Evolutionary conservation across 2,329 filamentous ascomycete species (phyloP).

Genomic region (Tolypocladium capitatum): DNA sequence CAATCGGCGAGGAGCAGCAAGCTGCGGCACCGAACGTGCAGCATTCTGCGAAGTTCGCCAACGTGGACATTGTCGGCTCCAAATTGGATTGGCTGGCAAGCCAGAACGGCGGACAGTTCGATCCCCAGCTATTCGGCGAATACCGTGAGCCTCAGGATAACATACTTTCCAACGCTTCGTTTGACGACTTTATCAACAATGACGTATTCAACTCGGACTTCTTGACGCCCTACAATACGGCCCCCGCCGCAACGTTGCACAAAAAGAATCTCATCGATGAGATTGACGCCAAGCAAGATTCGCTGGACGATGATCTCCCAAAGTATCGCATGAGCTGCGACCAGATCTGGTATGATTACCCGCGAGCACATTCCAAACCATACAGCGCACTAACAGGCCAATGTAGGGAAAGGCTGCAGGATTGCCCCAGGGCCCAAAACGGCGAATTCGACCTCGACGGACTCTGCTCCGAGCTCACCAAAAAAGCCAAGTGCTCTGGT

Average conservation of each 20-base stretch:
- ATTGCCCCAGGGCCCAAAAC: constrained; percentile 73
- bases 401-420: constrained; percentile 75
- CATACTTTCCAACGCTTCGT: constrained; percentile 53
- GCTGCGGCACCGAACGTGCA: constrained; percentile 22
- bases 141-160: constrained; percentile 86
- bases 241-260: constrained; percentile 26
- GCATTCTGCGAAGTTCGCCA: constrained; percentile 16
- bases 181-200: constrained; percentile 59
- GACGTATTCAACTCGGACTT: constrained; percentile 78
- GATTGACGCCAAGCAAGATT: constrained; percentile 63
- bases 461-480: constrained; percentile 81
- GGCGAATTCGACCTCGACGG: constrained; percentile 91
- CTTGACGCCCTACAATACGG: constrained; percentile 64
- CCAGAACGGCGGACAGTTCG: constrained; percentile 76
- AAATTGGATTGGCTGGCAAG: constrained; percentile 63
- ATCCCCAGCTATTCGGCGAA: constrained; percentile 80
- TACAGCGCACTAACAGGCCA: constrained; percentile 24
- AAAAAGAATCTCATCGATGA: constrained; percentile 65
- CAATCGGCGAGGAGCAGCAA: constrained; percentile 53
- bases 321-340: constrained; percentile 64
- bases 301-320: constrained; percentile 52
- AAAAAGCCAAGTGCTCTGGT: constrained; percentile 92
- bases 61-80: constrained; percentile 30
- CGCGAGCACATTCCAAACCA: not conserved
- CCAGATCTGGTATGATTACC: constrained; percentile 69